phyloP scores from a whole-genome alignment of 805 yeast genomes.

The Scheffersomyces lignosus region DNA sequence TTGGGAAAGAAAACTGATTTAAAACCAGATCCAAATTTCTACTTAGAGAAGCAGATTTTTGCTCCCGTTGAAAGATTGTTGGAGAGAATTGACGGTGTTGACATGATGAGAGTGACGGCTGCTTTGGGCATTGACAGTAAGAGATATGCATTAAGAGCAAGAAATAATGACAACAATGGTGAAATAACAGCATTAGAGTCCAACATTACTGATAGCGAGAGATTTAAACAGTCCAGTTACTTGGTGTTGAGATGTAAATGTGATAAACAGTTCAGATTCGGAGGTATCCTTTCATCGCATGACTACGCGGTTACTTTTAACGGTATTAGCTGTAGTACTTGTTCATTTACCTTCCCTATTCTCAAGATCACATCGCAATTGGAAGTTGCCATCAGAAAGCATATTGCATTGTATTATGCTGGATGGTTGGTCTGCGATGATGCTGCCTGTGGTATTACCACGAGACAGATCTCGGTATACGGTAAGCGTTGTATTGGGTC shows the following conservation, averaged over 20 bases:
- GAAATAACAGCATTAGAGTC: slow-evolving; percentile 76
- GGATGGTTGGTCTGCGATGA: slow-evolving; percentile 89
- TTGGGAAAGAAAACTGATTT: slow-evolving; percentile 49
- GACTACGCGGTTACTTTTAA: slow-evolving; percentile 60
- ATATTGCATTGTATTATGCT: slow-evolving; percentile 77
- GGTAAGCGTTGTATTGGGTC: slow-evolving; percentile 80
- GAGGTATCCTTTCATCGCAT: slow-evolving; percentile 68
- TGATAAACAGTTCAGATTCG: slow-evolving; percentile 59
- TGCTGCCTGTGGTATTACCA: slow-evolving; percentile 70
- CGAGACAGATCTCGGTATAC: slow-evolving; percentile 85
- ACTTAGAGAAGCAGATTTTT: slow-evolving; percentile 83
- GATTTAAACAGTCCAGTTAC: slow-evolving; percentile 66
- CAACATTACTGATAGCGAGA: slow-evolving; percentile 74
- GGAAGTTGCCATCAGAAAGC: slow-evolving; percentile 67
- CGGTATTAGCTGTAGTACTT: slow-evolving; percentile 71
- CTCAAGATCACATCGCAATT: slow-evolving; percentile 68
- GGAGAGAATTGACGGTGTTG: slow-evolving; percentile 84
- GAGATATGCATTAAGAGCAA: slow-evolving; percentile 50
- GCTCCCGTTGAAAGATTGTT: slow-evolving; percentile 89
- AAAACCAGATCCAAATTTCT: slow-evolving; percentile 73
- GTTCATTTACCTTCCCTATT: slow-evolving; percentile 52
- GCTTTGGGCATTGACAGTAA: slow-evolving; percentile 76
- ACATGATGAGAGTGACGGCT: slow-evolving; percentile 72
- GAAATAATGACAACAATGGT: slow-evolving; percentile 30
- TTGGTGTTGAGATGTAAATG: slow-evolving; percentile 65